phyloP scores from a whole-genome alignment of 2,329 filamentous ascomycete genomes.

The Pochonia chlamydosporia region DNA sequence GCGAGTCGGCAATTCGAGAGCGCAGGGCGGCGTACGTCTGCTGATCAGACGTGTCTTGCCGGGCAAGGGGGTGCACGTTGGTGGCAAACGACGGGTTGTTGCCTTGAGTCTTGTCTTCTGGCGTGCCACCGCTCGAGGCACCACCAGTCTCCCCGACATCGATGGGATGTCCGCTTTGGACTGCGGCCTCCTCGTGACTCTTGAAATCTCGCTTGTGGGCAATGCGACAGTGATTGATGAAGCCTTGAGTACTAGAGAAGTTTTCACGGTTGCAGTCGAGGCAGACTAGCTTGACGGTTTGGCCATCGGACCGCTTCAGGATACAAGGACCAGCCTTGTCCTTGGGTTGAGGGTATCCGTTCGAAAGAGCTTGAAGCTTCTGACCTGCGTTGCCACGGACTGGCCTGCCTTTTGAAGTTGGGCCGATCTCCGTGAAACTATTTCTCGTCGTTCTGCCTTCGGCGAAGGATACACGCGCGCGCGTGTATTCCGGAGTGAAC shows the following conservation, averaged over 20 bases:
- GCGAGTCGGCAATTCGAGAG: constrained; percentile 48
- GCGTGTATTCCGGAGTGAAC: constrained; percentile 33
- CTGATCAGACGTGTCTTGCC: constrained; percentile 43
- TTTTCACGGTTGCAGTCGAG: constrained; percentile 82
- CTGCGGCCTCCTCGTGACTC: constrained; percentile 89
- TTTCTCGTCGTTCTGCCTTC: constrained; percentile 79
- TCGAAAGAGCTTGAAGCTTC: constrained; percentile 64
- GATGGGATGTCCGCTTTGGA: constrained; percentile 78
- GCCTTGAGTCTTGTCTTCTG: constrained; percentile 18
- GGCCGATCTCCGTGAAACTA: constrained; percentile 44
- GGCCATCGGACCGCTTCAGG: constrained; percentile 78
- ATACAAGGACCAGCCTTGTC: constrained; percentile 79
- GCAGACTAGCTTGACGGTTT: constrained; percentile 86
- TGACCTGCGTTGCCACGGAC: constrained; percentile 47
- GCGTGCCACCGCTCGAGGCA: constrained; percentile 3
- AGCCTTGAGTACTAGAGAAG: constrained; percentile 96
- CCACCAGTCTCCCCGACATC: constrained; percentile 36
- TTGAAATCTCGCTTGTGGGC: constrained; percentile 91
- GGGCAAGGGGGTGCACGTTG: constrained; percentile 29
- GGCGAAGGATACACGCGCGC: constrained; percentile 37
- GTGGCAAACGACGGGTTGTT: constrained; percentile 5
- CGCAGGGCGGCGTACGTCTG: constrained; percentile 45
- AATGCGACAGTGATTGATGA: constrained; percentile 98
- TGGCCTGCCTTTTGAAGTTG: constrained; percentile 44
- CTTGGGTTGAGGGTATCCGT: constrained; percentile 66